These are phyloP conservation scores for Fistulinella cinereoalba DNA, from an alignment of 1,284 basidiomycete genomes.

Conservation along the genomic window DNA sequence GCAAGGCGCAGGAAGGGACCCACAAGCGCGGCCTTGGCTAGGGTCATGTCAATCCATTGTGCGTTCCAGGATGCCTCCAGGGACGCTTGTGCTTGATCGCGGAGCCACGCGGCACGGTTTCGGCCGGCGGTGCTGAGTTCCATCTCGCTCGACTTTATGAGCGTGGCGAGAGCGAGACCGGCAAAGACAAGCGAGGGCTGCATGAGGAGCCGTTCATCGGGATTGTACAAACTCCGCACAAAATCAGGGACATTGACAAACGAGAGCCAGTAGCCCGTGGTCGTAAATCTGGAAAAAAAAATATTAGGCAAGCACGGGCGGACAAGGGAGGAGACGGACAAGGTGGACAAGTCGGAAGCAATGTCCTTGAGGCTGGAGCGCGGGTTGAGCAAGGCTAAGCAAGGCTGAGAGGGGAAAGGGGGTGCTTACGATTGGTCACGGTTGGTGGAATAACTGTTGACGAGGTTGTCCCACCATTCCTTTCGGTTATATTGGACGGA, in stretches of 20 bases:
- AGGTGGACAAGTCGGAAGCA: conserved; percentile 48
- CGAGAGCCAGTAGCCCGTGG: conserved; percentile 57
- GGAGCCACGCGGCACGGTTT: conserved; percentile 50
- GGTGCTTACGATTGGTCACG: conserved; percentile 44
- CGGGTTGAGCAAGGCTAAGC: conserved; percentile 12
- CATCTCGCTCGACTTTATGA: conserved; percentile 71
- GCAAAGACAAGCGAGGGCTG: conserved; percentile 70
- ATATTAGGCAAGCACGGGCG: conserved; percentile 8
- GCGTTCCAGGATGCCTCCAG: conserved; percentile 51
- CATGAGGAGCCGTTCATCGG: conserved; percentile 48
- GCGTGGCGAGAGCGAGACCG: conserved; percentile 63
- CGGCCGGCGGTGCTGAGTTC: conserved; percentile 53
- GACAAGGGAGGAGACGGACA: conserved; percentile 42
- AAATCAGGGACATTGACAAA: conserved; percentile 61
- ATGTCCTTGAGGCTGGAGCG: conserved; percentile 49
- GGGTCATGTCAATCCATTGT: conserved; percentile 55
- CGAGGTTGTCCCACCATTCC: conserved; percentile 64
- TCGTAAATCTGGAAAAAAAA: conserved; percentile 40
- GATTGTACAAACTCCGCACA: conserved; percentile 49
- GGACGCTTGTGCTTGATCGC: conserved; percentile 51
- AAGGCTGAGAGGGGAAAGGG: neutral
- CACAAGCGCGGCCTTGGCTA: conserved; percentile 75
- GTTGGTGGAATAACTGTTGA: conserved; percentile 44
- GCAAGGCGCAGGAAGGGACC: conserved; percentile 25
- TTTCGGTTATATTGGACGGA: conserved; percentile 46